phyloP scores from a whole-genome alignment of 345 rosid species.

The sweet orange (Citrus sinensis) region DVS_A1.0 CM039168.1:1700001-1700500 shows the following conservation, averaged over 20 bases:
- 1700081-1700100: neutral
- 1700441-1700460: conserved; percentile 60
- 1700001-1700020: conserved; percentile 9
- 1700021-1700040: neutral
- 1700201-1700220: neutral
- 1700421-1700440: conserved; percentile 80
- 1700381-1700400: conserved; percentile 48
- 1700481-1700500: neutral
- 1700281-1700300: neutral
- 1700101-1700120: neutral
- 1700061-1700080: too few relatives aligned
- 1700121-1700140: neutral
- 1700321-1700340: neutral
- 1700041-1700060: neutral
- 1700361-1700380: conserved; percentile 73
- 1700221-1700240: neutral
- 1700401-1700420: conserved; percentile 57
- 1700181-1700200: neutral
- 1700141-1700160: neutral
- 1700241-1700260: neutral
- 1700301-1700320: neutral
- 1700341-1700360: conserved; percentile 38
- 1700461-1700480: conserved; percentile 13
- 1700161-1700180: neutral
- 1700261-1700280: neutral